Base-by-base conservation (phyloP, 2,329 filamentous ascomycete species). In the Akanthomyces lecanii region DNA sequence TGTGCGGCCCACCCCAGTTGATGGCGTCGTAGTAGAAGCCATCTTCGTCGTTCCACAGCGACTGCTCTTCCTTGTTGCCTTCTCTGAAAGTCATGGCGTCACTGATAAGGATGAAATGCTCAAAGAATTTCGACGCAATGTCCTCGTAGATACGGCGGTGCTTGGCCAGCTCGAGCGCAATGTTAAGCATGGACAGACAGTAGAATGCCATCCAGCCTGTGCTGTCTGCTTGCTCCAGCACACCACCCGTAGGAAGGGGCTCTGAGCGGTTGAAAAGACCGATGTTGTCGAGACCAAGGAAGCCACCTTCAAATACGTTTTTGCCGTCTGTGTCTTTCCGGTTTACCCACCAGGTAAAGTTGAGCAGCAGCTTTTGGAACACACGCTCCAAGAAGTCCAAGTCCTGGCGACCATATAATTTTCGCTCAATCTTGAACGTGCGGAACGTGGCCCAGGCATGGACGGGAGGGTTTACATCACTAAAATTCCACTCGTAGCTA, bases 321-420 rank as follows among this genome's bases (percentile, higher is more conserved):
- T 98, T 98, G 70, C 92, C 94, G 11, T 97, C 91, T 12, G 85
- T 84, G 70, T 98, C 94, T 77, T 98, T 98, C 64, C 94, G 89
- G 74, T 98, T 98, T 23, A 97, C 94, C 94, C 94, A 98, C 95
- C 95, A 98, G 4, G 95, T 98, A 75, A 98, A 98, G 78, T 98
- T 98, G 66, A 98, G 82, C 28, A 98, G 81, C 65, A 98, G 78
- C 76, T 98, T 98, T 73, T 98, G 95, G 80, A 98, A 98, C 5
- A 97, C 92, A 23, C 94, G 86, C 79, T 98, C 94, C 11, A 98
- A 83, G 77, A 97, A 98, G 76, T 98, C 95, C 38, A 97, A 81
- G 73, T 98, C 94, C 72, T 97, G 92, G 40, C 91, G 87, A 47
- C 94, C 95, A 70, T 97, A 98, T 81, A 98, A 86, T 79, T 98